phyloP scores from a whole-genome alignment of 768 basidiomycete species.

The Boletales sp. region DNA sequence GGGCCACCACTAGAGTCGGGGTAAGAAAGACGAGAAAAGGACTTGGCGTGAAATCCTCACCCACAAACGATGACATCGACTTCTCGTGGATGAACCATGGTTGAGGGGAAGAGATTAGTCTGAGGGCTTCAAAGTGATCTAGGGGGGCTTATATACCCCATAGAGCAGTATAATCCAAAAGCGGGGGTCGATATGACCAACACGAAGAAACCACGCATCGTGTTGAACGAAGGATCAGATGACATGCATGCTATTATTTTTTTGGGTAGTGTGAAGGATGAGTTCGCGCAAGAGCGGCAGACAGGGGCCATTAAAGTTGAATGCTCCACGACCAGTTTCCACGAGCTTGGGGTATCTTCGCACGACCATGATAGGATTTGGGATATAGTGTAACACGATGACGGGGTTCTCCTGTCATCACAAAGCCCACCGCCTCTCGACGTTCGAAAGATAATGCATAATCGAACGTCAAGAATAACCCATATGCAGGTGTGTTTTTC shows the following conservation, averaged over 20 bases:
- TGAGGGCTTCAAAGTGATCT: too few species aligned
- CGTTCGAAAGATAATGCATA: too few species aligned
- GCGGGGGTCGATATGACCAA: background rate
- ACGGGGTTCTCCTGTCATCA: background rate
- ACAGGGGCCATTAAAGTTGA: background rate
- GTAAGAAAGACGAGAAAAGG: slow-evolving; percentile 4
- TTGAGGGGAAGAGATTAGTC: background rate
- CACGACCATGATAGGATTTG: background rate
- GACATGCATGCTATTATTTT: slow-evolving; percentile 5
- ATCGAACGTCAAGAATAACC: too few species aligned
- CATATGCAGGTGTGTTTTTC: too few species aligned
- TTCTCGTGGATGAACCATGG: slow-evolving; percentile 57
- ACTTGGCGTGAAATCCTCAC: slow-evolving; percentile 19
- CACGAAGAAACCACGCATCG: too few species aligned
- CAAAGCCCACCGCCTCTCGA: background rate
- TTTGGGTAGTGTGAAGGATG: background rate
- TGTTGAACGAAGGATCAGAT: slow-evolving; percentile 10
- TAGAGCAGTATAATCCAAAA: background rate
- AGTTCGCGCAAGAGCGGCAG: background rate
- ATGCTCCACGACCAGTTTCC: background rate
- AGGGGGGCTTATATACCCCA: slow-evolving; percentile 12
- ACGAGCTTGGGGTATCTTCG: background rate
- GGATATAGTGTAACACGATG: background rate
- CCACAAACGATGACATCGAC: slow-evolving; percentile 71
- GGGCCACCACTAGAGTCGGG: slow-evolving; percentile 49